Evolutionary conservation across 2,329 filamentous ascomycete genomes (phyloP).

Genomic region (Shiraia bambusicola): DNA sequence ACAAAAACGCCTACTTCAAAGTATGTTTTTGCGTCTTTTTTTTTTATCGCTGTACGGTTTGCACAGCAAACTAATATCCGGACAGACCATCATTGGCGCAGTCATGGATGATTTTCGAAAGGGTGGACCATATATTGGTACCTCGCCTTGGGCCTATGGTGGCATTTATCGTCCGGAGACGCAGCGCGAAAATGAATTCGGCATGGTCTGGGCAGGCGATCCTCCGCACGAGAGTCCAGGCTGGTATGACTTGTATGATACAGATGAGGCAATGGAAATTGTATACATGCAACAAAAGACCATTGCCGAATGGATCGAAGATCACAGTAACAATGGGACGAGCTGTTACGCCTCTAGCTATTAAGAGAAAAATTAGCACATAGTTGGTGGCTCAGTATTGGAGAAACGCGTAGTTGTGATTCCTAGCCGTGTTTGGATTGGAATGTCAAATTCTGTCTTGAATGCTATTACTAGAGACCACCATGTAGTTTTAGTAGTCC

Average conservation of each 20-base stretch:
- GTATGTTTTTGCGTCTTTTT: conserved; percentile 9
- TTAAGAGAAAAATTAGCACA: too few relatives aligned
- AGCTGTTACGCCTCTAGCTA: neutral
- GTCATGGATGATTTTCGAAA: conserved; percentile 40
- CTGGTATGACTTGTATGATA: conserved; percentile 46
- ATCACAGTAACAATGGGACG: conserved; percentile 13
- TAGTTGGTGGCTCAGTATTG: too few relatives aligned
- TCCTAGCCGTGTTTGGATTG: too few relatives aligned
- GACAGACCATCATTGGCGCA: conserved; percentile 39
- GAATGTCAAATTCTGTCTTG: too few relatives aligned
- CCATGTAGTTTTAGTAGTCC: too few relatives aligned
- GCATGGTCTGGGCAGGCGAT: conserved; percentile 46
- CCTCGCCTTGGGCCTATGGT: conserved; percentile 46
- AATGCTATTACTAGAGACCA: too few relatives aligned
- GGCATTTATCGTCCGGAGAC: conserved; percentile 44
- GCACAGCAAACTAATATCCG: neutral
- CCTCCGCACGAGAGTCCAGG: conserved; percentile 45
- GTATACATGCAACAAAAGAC: conserved; percentile 37
- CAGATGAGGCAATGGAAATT: conserved; percentile 43
- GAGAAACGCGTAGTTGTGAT: too few relatives aligned
- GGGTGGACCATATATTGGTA: conserved; percentile 41
- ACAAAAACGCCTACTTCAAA: conserved; percentile 44
- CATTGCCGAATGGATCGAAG: conserved; percentile 32
- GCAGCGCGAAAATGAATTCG: conserved; percentile 42
- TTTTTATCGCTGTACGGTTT: neutral